These are phyloP conservation scores for Gracilaria gracilis DNA, from an alignment of 23 red algal genomes.

Conservation along the genomic window DNA sequence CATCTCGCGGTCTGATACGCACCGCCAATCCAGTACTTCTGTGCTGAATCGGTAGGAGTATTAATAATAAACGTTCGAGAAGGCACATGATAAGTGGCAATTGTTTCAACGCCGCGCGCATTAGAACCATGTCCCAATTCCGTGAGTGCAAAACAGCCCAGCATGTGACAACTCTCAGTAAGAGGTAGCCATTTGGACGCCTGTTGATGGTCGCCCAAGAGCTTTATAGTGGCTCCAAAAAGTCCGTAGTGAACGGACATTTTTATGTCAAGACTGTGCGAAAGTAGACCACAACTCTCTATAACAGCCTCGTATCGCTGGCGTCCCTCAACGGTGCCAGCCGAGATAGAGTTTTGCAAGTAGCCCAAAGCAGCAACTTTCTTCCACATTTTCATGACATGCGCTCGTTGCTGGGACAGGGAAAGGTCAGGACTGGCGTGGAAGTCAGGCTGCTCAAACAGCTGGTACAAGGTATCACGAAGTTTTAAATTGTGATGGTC, in stretches of 20 bases:
- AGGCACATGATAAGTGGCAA: slow-evolving; percentile 76
- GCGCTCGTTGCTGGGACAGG: slow-evolving; percentile 53
- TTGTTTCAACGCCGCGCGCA: slow-evolving; percentile 88
- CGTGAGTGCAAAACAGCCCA: slow-evolving; percentile 94
- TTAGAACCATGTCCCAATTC: slow-evolving; percentile 98
- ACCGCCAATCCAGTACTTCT: slow-evolving; percentile 99
- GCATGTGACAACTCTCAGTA: slow-evolving; percentile 74
- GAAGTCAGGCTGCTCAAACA: slow-evolving; percentile 69
- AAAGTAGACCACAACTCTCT: slow-evolving; percentile 72
- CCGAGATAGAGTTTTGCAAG: slow-evolving; percentile 36
- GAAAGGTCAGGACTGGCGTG: slow-evolving; percentile 23
- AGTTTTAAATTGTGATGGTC: slow-evolving; percentile 42
- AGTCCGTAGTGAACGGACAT: slow-evolving; percentile 93
- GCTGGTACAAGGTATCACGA: slow-evolving; percentile 41
- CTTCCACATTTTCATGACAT: slow-evolving; percentile 59
- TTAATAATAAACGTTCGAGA: slow-evolving; percentile 73
- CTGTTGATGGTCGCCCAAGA: slow-evolving; percentile 77
- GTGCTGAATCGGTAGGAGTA: slow-evolving; percentile 88
- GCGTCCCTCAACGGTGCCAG: slow-evolving; percentile 42
- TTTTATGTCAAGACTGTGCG: slow-evolving; percentile 86
- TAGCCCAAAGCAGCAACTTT: slow-evolving; percentile 3
- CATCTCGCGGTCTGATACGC: slow-evolving; percentile 74
- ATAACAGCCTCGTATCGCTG: slow-evolving; percentile 77
- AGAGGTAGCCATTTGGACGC: slow-evolving; percentile 76
- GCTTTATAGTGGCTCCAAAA: slow-evolving; percentile 83